phyloP scores from a whole-genome alignment of 2,329 filamentous ascomycete genomes.

The Paraphoma sp. region DNA sequence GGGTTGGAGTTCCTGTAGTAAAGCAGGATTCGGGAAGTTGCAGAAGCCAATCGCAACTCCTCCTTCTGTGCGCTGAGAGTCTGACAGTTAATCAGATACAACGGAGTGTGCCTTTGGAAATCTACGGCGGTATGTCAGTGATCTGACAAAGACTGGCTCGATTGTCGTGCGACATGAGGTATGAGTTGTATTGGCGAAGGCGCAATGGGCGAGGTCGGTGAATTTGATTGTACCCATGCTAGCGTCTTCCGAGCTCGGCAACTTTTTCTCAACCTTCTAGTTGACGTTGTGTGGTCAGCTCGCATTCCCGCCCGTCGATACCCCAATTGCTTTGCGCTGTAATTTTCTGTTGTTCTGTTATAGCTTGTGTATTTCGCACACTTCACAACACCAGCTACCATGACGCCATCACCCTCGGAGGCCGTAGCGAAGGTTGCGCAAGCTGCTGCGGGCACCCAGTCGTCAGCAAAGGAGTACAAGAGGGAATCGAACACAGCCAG shows the following conservation, averaged over 20 bases:
- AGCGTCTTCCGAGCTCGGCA: constrained; percentile 5
- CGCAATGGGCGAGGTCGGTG: background rate
- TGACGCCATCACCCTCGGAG: constrained; percentile 39
- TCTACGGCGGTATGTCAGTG: no score
- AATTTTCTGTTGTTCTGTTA: background rate
- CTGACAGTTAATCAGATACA: no score
- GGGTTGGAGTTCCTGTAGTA: no score
- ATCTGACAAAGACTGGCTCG: no score
- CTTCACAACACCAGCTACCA: constrained; percentile 8
- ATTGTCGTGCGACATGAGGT: no score
- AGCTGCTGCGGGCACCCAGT: constrained; percentile 36
- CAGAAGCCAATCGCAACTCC: no score
- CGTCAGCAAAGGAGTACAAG: constrained; percentile 69
- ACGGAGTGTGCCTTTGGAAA: no score
- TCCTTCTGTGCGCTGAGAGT: no score
- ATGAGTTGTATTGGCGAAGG: background rate
- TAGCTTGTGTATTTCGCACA: constrained; percentile 1
- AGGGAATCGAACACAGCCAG: constrained; percentile 89
- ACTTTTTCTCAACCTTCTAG: constrained; percentile 1
- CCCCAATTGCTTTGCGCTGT: constrained; percentile 3
- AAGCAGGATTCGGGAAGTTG: no score
- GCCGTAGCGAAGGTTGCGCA: constrained; percentile 37
- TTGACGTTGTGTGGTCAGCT: constrained; percentile 4
- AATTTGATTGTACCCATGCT: background rate
- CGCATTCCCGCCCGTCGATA: constrained; percentile 6